phyloP scores from a whole-genome alignment of 2,329 filamentous ascomycete genomes.

The Nemania sp. region DNA sequence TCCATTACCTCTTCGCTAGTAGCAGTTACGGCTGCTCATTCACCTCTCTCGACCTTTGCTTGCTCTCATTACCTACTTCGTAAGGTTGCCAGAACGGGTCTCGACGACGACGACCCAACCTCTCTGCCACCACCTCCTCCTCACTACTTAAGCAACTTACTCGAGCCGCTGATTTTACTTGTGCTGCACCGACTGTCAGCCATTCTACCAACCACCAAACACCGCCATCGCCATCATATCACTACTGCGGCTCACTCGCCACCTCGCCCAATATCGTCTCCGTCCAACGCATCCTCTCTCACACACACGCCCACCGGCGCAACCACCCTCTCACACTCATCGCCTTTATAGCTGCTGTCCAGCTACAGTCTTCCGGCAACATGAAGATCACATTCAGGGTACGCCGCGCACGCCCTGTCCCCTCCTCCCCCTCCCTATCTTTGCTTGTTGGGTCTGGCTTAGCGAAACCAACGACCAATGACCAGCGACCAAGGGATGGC shows the following conservation, averaged over 20 bases:
- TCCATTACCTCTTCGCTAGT: conserved; percentile 6
- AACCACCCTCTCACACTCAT: background rate
- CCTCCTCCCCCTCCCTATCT: background rate
- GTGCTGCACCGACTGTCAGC: background rate
- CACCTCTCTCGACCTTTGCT: background rate
- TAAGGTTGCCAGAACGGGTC: too few relatives aligned
- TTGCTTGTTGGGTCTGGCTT: too few relatives aligned
- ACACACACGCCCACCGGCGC: conserved; percentile 9
- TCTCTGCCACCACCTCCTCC: too few relatives aligned
- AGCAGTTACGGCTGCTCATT: background rate
- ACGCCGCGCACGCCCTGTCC: conserved; percentile 35
- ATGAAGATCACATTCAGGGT: conserved; percentile 74
- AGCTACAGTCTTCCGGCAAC: conserved; percentile 43
- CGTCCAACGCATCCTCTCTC: background rate
- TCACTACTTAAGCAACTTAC: too few relatives aligned
- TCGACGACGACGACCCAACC: too few relatives aligned
- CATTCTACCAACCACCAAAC: conserved; percentile 25
- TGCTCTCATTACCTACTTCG: background rate
- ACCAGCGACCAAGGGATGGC: background rate
- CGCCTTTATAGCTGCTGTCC: conserved; percentile 30
- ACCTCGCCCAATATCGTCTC: background rate
- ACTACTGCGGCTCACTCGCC: conserved; percentile 21
- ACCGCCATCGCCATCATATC: conserved; percentile 7
- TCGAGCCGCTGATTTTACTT: too few relatives aligned
- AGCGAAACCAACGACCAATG: too few relatives aligned